These are phyloP conservation scores for Cyberlindnera suaveolens DNA, from an alignment of 805 yeast genomes.

Conservation along the genomic window DNA sequence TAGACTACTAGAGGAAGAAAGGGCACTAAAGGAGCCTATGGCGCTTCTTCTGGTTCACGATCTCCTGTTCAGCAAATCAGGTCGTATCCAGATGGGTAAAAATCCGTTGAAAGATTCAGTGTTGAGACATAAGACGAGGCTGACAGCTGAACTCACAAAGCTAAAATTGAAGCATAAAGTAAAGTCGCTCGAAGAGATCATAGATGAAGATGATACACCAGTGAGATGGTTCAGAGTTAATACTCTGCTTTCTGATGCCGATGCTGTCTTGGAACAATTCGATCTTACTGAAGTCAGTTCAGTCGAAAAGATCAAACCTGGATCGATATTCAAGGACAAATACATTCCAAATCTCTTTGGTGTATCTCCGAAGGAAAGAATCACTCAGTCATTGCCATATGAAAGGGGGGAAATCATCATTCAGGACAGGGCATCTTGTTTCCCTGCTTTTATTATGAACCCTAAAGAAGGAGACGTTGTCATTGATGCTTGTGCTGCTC, in stretches of 20 bases:
- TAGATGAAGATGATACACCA: constrained; percentile 60
- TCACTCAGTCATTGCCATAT: constrained; percentile 66
- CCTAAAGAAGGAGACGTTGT: constrained; percentile 56
- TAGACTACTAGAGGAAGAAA: constrained; percentile 51
- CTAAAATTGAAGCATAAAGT: constrained; percentile 70
- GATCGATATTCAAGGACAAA: constrained; percentile 65
- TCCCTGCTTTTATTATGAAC: constrained; percentile 80
- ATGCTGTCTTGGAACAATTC: constrained; percentile 29
- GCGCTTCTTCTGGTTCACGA: constrained; percentile 75
- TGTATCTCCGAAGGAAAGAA: constrained; percentile 65
- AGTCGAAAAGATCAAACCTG: constrained; percentile 41
- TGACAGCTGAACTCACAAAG: constrained; percentile 76
- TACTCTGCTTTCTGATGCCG: constrained; percentile 41
- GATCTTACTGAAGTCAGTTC: constrained; percentile 39
- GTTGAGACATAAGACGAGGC: constrained; percentile 69
- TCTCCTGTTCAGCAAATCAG: constrained; percentile 63
- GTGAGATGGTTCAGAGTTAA: constrained; percentile 79
- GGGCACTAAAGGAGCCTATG: constrained; percentile 45
- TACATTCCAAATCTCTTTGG: constrained; percentile 77
- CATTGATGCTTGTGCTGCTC: constrained; percentile 96
- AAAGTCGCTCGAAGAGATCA: constrained; percentile 43
- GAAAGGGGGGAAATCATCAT: constrained; percentile 73
- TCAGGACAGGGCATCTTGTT: constrained; percentile 95
- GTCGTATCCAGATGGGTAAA: constrained; percentile 85
- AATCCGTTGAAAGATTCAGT: constrained; percentile 80